These are phyloP conservation scores for Tetragonia tetragonoides DNA, from an alignment of 148 eudicot genomes.

Conservation along the genomic window DNA sequence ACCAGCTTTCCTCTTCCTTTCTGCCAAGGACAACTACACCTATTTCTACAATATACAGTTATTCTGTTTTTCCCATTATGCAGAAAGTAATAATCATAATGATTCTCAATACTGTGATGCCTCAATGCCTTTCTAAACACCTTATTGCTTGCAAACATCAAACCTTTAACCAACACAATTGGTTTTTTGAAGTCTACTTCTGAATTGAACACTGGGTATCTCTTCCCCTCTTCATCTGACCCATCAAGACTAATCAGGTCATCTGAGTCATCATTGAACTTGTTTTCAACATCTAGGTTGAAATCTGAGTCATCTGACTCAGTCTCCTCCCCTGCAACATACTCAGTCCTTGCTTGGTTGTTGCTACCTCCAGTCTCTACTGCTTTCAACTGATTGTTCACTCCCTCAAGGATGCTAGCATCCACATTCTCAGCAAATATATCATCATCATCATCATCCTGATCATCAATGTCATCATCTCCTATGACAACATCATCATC, in stretches of 20 bases:
- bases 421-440: too few species aligned
- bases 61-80: background rate
- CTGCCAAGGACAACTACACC: background rate
- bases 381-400: too few species aligned
- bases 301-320: too few species aligned
- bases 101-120: background rate
- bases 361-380: too few species aligned
- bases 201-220: background rate
- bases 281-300: background rate
- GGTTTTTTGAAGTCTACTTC: background rate
- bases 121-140: conserved; percentile 4
- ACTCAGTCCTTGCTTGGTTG: too few species aligned
- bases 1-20: background rate
- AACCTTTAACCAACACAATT: background rate
- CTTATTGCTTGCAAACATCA: background rate
- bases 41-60: background rate
- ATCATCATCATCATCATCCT: too few species aligned
- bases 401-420: too few species aligned
- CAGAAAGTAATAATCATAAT: background rate
- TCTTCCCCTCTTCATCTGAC: background rate
- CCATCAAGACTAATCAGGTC: background rate
- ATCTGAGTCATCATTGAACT: background rate
- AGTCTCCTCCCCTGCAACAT: too few species aligned
- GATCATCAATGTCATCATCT: too few species aligned
- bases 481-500: too few species aligned